phyloP scores from a whole-genome alignment of 2,329 filamentous ascomycete species.

The Cercospora sojina region DNA sequence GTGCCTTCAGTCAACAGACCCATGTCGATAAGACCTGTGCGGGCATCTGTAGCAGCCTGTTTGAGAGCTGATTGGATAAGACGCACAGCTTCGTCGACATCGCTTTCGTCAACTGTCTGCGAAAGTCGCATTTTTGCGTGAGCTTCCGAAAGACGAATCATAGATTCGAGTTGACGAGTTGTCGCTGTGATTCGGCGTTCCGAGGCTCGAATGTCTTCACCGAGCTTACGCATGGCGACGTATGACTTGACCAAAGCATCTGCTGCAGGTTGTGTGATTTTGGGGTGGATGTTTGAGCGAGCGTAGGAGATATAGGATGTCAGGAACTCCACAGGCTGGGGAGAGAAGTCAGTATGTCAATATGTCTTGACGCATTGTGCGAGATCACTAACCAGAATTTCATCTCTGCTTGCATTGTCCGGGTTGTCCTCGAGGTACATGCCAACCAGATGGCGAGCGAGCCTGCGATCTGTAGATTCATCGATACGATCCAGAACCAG shows the following conservation, averaged over 20 bases:
- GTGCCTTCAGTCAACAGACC: constrained; percentile 92
- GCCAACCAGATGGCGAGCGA: constrained; percentile 88
- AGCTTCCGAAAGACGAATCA: constrained; percentile 95
- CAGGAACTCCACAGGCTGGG: constrained; percentile 85
- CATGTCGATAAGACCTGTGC: constrained; percentile 95
- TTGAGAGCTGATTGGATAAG: constrained; percentile 93
- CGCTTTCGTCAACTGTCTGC: constrained; percentile 69
- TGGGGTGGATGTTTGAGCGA: constrained; percentile 78
- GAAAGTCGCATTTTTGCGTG: constrained; percentile 97
- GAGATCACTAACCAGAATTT: constrained; percentile 69
- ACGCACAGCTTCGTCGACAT: constrained; percentile 87
- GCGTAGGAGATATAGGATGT: constrained; percentile 98
- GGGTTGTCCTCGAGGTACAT: constrained; percentile 97
- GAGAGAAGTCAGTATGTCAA: constrained; percentile 16
- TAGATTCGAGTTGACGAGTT: constrained; percentile 92
- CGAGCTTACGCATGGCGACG: constrained; percentile 91
- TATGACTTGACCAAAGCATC: constrained; percentile 82
- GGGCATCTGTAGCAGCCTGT: constrained; percentile 90
- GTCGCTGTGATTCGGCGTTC: constrained; percentile 98
- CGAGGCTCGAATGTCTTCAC: constrained; percentile 66
- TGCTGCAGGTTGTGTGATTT: constrained; percentile 76
- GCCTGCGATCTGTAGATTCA: constrained; percentile 80
- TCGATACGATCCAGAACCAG: constrained; percentile 92
- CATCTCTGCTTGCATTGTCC: constrained; percentile 73
- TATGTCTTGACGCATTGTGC: background rate